Conservation (phyloP, 2,329 filamentous ascomycete species). For the Fusarium sp. region DNA sequence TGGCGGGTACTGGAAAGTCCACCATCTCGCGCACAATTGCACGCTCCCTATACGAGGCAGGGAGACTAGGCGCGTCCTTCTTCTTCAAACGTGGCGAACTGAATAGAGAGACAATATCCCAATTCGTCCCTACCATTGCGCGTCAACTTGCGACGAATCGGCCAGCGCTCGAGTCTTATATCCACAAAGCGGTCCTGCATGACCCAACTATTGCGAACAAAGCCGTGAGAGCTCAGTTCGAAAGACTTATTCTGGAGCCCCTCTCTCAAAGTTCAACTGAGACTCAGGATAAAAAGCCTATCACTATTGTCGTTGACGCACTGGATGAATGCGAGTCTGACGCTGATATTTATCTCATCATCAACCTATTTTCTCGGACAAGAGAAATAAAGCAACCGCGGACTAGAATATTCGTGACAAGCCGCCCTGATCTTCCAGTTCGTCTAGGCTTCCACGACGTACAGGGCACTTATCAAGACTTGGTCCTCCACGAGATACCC, state of each 20-base stretch:
- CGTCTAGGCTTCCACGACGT: slow-evolving; percentile 47
- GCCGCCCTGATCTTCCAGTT: slow-evolving; percentile 51
- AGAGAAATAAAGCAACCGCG: slow-evolving; percentile 1
- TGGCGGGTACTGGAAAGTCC: background rate
- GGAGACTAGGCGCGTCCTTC: slow-evolving; percentile 47
- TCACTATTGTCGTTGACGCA: background rate
- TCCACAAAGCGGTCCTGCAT: rapidly evolving
- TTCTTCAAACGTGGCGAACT: slow-evolving; percentile 53
- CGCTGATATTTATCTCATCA: background rate
- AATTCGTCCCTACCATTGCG: background rate
- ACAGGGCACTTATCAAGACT: slow-evolving; percentile 20
- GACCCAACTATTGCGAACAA: background rate
- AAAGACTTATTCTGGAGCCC: background rate
- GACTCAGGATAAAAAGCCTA: background rate
- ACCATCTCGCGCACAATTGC: slow-evolving; percentile 51
- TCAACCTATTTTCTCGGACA: background rate
- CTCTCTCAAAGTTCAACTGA: background rate
- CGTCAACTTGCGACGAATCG: background rate
- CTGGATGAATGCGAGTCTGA: background rate
- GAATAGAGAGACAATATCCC: rapidly evolving
- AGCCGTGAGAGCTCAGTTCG: background rate
- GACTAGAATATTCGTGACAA: slow-evolving; percentile 49
- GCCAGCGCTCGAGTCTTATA: rapidly evolving
- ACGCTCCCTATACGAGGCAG: rapidly evolving
- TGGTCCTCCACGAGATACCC: slow-evolving; percentile 49